A percentile compares a stretch with the other conserved stretches of the same genome.
Conservation (phyloP, 2,329 filamentous ascomycete genomes). For the Shiraia bambusicola region DNA sequence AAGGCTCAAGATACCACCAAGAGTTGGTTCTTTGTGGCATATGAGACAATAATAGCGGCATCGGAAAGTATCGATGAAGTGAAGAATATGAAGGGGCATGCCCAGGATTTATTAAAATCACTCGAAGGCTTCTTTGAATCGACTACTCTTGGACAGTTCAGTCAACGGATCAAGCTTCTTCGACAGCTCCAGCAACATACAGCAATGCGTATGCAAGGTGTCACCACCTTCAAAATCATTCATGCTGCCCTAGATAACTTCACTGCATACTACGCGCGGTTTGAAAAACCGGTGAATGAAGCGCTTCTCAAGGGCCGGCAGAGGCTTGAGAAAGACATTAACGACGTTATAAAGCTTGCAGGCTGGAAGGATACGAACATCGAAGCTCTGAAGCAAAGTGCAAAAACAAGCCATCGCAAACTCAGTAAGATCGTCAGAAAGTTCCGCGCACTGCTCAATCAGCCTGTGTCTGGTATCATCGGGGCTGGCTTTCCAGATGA, state of each 20-base stretch:
- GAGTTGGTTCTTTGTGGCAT: slow-evolving; percentile 96
- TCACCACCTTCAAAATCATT: slow-evolving; percentile 53
- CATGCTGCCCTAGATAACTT: slow-evolving; percentile 72
- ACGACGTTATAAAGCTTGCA: slow-evolving; percentile 85
- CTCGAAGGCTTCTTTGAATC: slow-evolving; percentile 77
- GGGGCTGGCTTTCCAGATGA: slow-evolving; percentile 36
- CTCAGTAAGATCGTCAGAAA: slow-evolving; percentile 89
- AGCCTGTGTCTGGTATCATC: slow-evolving; percentile 67
- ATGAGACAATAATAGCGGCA: slow-evolving; percentile 80
- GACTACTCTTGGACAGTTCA: slow-evolving; percentile 80
- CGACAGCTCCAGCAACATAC: slow-evolving; percentile 64
- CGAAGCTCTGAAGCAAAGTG: slow-evolving; percentile 81
- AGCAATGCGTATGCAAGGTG: slow-evolving; percentile 60
- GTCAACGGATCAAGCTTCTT: slow-evolving; percentile 70
- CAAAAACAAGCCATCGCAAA: slow-evolving; percentile 85
- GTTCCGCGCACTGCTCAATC: slow-evolving; percentile 76
- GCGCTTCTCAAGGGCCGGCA: slow-evolving; percentile 67
- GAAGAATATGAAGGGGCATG: slow-evolving; percentile 63
- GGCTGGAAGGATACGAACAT: slow-evolving; percentile 99
- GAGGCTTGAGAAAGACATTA: slow-evolving; percentile 86
- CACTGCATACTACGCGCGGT: slow-evolving; percentile 71
- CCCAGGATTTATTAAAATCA: slow-evolving; percentile 69
- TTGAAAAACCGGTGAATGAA: slow-evolving; percentile 65
- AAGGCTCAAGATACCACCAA: slow-evolving; percentile 76
- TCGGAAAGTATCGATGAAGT: slow-evolving; percentile 65